Base-by-base conservation (phyloP, 305 asterid genomes). In the Rubia occidens region DNA sequence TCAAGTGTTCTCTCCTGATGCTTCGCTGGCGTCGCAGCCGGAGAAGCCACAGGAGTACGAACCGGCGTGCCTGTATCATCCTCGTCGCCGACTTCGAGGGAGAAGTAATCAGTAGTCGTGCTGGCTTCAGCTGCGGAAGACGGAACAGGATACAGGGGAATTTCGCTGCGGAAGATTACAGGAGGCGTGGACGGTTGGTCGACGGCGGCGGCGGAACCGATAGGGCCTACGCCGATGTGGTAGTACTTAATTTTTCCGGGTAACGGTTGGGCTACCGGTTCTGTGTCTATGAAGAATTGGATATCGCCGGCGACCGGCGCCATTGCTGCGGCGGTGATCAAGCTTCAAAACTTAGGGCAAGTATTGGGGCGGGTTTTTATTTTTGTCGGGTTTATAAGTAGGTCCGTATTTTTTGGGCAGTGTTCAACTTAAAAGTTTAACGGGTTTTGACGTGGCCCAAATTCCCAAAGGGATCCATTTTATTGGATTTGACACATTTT, bases 41-140 rank as follows among this genome's bases (percentile, higher is more conserved):
- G 51, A 61, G 69, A 71, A 64, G 24, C 54, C 11, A 44, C 29
- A 29, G 47, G 63, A 69, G 77, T 42, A 32, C 71, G 74, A 20
- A 17, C 24, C 55, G 87, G 85, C 77, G 79, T 68, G 7, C 66
- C 72, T 13, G 62, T 6, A 43, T 24, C 26, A 26, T 44, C 32
- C 18, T 71, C 89, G 68, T 83, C 89, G 66, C 82, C 74, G 42
- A 85, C 81, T 6, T 92, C 95, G 49, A 92, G 93, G 64, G 96
- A 86, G 81, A 92, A 89, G 81, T 84, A 92, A 74, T 92, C 98
- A 2, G 72, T 80, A 6, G 91, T 87, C 14, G 75, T 73, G 56
- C 20, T 49, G 37, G 89, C 69, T 74, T 84, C 95, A 18, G 78
- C 85, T 45, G 86, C 79, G 39, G 88, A 75, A 65, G 73, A 79